Evolutionary conservation across 2,329 filamentous ascomycete species (phyloP), one percentile per base, ranked within the genome.

Genomic region (Lomentospora prolificans): DNA sequence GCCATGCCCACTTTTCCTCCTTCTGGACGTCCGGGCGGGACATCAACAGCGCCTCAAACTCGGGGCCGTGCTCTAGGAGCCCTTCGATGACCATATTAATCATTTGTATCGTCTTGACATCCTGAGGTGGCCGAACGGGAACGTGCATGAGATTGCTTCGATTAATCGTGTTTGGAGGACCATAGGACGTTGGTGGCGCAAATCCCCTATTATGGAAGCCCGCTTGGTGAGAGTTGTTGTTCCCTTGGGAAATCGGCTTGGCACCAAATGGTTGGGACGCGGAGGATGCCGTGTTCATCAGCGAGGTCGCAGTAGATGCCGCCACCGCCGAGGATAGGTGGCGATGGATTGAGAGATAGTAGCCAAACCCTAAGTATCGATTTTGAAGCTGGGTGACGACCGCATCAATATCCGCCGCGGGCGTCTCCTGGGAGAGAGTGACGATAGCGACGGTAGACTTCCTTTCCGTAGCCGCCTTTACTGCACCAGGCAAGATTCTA

Each of bases 21-120:
- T 78, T 80, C 66, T 95, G 89, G 1, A 97, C 87, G 55, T 90
- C 84, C 0, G 87, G 82, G 17, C 89, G 79, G 52, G 85, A 86
- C 94, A 97, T 97, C 5, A 99, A 78, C 2, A 95, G 75, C 4
- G 91, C 90, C 69, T 99, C 94, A 58, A 96, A 95, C 64, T 94
- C 89, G 0, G 89, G 83, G 0, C 91, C 90, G 61, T 94, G 83
- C 22, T 84, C 81, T 7, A 96, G 73, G 0, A 97, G 75, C 2
- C 80, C 79, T 65, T 97, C 92, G 31, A 95, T 79, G 0, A 90
- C 87, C 66, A 87, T 91, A 71, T 97, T 92, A 58, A 97, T 95
- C 48, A 95, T 78, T 57, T 85, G 85, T 1, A 96, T 74, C 59
- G 87, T 86, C 60, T 84, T 86, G 52, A 96, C 79, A 62, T 96